phyloP scores from a whole-genome alignment of 1,139 yeast species.

The Entelexis sorbosivorans region DNA sequence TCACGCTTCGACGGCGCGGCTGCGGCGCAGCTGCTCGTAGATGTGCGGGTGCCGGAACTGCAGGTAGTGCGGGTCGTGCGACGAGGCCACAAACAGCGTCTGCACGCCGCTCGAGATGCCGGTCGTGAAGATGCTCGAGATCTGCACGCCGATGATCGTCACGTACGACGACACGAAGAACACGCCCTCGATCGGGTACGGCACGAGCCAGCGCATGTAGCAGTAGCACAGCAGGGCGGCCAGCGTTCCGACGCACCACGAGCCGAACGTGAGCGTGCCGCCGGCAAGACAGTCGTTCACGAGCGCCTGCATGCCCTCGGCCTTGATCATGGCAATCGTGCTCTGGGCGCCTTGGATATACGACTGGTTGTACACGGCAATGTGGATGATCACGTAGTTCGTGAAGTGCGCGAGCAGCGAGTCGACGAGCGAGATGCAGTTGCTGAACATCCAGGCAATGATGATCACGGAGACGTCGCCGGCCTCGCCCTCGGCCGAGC shows the following conservation, averaged over 20 bases:
- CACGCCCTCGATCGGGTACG: conserved; percentile 51
- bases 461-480: conserved; percentile 33
- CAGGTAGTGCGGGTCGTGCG: conserved; percentile 79
- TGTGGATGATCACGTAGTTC: conserved; percentile 78
- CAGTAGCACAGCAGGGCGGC: conserved; percentile 60
- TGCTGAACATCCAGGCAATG: conserved; percentile 48
- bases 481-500: conserved; percentile 45
- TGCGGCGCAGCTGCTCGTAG: conserved; percentile 53
- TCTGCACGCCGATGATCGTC: conserved; percentile 65
- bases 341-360: conserved; percentile 69
- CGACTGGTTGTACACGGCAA: conserved; percentile 76
- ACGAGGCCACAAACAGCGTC: conserved; percentile 77
- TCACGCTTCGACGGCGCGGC: conserved; percentile 29
- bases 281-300: conserved; percentile 76
- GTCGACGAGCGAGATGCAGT: conserved; percentile 46
- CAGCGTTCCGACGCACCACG: conserved; percentile 49
- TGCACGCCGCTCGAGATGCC: conserved; percentile 74
- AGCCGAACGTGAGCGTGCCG: conserved; percentile 61
- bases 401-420: conserved; percentile 81
- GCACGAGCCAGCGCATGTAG: conserved; percentile 62
- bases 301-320: conserved; percentile 76
- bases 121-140: conserved; percentile 59
- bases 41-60: conserved; percentile 64
- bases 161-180: conserved; percentile 72
- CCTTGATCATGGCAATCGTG: conserved; percentile 66